Percentiles rank a stretch among this genome's conserved stretches.
phyloP scores from a whole-genome alignment of 768 basidiomycete genomes.

The Gloeopeniophorella convolvens region DNA sequence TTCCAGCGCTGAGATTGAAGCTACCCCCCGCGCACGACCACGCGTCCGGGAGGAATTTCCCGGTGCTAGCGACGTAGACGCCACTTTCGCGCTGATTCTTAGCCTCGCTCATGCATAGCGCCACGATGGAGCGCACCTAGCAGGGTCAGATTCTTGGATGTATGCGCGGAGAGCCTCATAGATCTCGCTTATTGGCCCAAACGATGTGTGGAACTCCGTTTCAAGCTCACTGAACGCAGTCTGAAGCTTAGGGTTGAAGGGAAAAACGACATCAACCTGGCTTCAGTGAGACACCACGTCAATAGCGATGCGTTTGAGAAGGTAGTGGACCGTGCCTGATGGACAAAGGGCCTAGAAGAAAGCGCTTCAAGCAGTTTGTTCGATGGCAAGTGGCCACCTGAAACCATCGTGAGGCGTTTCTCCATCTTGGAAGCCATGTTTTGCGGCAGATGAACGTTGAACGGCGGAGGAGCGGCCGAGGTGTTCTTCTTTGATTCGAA shows the following conservation, averaged over 20 bases:
- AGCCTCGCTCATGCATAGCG: slow-evolving; percentile 16
- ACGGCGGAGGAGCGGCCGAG: too few relatives aligned
- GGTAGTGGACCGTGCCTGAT: slow-evolving; percentile 16
- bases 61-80: slow-evolving; percentile 21
- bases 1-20: slow-evolving; percentile 49
- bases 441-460: too few relatives aligned
- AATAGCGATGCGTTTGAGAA: neutral
- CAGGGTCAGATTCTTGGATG: slow-evolving; percentile 23
- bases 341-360: slow-evolving; percentile 15
- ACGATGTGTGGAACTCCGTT: slow-evolving; percentile 40
- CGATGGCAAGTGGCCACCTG: slow-evolving; percentile 16
- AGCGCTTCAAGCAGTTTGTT: slow-evolving; percentile 4
- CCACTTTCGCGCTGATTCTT: neutral
- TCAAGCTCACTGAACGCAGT: slow-evolving; percentile 35
- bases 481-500: too few relatives aligned
- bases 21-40: slow-evolving; percentile 64
- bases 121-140: slow-evolving; percentile 18
- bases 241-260: slow-evolving; percentile 37
- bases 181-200: slow-evolving; percentile 39
- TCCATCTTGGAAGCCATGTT: slow-evolving; percentile 13
- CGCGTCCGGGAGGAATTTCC: slow-evolving; percentile 36
- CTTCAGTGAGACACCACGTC: neutral
- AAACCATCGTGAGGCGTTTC: slow-evolving; percentile 14
- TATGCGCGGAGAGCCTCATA: slow-evolving; percentile 30
- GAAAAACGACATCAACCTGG: slow-evolving; percentile 60